Base-by-base conservation (phyloP, 805 yeast species). In the Blastobotrys mokoenaii region DNA sequence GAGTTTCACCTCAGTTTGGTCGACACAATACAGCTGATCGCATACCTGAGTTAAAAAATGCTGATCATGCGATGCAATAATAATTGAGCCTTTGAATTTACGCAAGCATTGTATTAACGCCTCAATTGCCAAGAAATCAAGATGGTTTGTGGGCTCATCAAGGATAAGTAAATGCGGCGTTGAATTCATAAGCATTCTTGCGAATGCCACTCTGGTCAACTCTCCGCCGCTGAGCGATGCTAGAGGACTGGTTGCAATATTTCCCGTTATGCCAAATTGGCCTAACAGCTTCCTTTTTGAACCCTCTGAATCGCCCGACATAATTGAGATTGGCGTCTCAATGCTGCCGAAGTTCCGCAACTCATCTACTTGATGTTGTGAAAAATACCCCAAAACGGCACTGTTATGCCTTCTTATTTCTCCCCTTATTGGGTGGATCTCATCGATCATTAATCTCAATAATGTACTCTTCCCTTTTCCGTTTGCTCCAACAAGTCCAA, bases 381-480 rank as follows among this genome's bases (percentile, higher is more conserved):
- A 97, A 72, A 90, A 93, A 71, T 90, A 93, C 49, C 97, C 97
- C 58, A 90, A 86, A 73, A 97, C 87, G 69, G 90, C 74, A 68
- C 90, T 90, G 53, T 97, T 97, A 71, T 90, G 98, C 67, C 90
- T 90, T 70, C 90, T 97, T 46, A 93, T 96, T 50, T 79, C 80
- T 59, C 98, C 98, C 48, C 69, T 74, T 52, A 78, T 75, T 18
- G 98, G 96, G 46, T 83, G 76, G 46, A 87, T 72, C 67, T 93
- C 97, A 54, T 85, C 97, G 8, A 97, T 93, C 55, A 90, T 73
- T 44, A 93, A 72, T 67, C 93, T 93, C 67, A 93, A 89, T 60
- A 93, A 75, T 14, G 97, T 90, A 9, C 96, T 87, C 66, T 90
- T 90, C 71, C 98, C 98, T 44, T 97, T 97, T 74, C 98, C 98